Percentiles rank a stretch among this genome's conserved stretches.
Evolutionary conservation across 2,329 filamentous ascomycete genomes (phyloP).

Genomic region (Beauveria varroae): DNA sequence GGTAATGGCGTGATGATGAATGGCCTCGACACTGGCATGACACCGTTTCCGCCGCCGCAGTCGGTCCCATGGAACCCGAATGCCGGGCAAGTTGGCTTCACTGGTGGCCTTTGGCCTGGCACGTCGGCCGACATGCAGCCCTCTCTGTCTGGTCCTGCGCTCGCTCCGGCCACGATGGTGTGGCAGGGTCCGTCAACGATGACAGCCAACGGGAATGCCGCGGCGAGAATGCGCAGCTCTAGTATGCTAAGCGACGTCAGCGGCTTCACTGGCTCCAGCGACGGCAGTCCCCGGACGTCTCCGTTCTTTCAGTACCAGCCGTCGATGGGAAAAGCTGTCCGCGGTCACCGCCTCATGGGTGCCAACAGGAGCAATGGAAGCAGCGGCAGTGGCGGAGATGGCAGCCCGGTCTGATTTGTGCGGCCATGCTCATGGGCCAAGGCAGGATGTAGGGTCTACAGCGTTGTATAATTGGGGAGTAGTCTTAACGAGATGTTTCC

Average conservation of each 20-base stretch:
- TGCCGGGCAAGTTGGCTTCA: constrained; percentile 19
- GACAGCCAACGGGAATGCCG: constrained; percentile 16
- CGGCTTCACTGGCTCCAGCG: constrained; percentile 57
- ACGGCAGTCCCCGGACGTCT: constrained; percentile 31
- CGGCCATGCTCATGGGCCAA: constrained; percentile 10
- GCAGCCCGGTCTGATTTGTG: constrained; percentile 35
- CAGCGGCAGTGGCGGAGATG: constrained; percentile 44
- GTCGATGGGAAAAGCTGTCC: neutral
- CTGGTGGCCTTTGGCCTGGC: constrained; percentile 29
- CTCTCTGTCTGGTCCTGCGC: constrained; percentile 21
- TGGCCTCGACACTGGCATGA: constrained; percentile 13
- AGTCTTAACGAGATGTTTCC: neutral
- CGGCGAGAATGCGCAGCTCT: constrained; percentile 49
- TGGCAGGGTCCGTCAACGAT: neutral
- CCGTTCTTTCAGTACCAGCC: neutral
- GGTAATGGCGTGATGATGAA: constrained; percentile 27
- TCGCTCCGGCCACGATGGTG: neutral
- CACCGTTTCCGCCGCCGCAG: constrained; percentile 4
- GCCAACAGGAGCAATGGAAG: constrained; percentile 28
- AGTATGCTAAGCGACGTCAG: constrained; percentile 62
- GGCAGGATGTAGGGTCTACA: neutral
- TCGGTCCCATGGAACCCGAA: constrained; percentile 25
- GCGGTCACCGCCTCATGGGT: constrained; percentile 1
- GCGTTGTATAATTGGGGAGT: constrained; percentile 3
- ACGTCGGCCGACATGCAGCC: constrained; percentile 26